Evolutionary conservation across 163 green algal genomes (phyloP).

Genomic region (Scenedesmus sp.): DNA sequence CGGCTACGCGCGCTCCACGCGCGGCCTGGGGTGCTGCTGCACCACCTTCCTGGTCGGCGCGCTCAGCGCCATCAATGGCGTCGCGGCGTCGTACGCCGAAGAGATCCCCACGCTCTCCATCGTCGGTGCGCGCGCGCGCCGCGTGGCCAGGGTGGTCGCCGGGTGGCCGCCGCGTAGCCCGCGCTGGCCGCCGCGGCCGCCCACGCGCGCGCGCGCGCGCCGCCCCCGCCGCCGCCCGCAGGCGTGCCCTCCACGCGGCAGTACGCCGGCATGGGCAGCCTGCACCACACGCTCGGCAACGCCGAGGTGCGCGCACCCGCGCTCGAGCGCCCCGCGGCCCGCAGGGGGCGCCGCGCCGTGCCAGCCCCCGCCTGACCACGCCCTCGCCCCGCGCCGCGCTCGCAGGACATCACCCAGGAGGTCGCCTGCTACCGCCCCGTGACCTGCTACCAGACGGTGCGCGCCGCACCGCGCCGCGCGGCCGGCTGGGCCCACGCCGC

Average conservation of each 20-base stretch:
- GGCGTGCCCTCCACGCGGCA: conserved; percentile 72
- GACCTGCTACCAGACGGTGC: conserved; percentile 32
- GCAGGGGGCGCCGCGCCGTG: no score
- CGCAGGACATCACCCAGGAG: conserved; percentile 36
- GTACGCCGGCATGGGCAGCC: conserved; percentile 60
- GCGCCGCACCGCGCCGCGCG: no score
- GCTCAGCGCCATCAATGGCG: conserved; percentile 72
- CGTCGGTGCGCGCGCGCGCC: conserved; percentile 41
- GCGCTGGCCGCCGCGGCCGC: no score
- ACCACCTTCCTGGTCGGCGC: conserved; percentile 74
- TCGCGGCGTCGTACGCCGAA: conserved; percentile 64
- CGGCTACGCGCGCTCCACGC: conserved; percentile 59
- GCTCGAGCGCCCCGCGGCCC: no score
- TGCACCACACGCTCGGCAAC: conserved; percentile 62
- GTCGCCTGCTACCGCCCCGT: conserved; percentile 38
- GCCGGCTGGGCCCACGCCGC: no score
- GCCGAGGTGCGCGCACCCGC: conserved; percentile 20
- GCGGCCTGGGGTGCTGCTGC: conserved; percentile 54
- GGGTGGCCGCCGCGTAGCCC: no score
- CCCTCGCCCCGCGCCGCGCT: no score
- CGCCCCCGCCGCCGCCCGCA: conserved; percentile 14
- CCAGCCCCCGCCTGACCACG: no score
- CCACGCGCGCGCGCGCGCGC: no score
- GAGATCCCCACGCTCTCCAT: conserved; percentile 65
- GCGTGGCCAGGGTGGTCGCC: no score